These are phyloP conservation scores for Dactylella cylindrospora DNA, from an alignment of 2,329 filamentous ascomycete genomes.

Conservation along the genomic window DNA sequence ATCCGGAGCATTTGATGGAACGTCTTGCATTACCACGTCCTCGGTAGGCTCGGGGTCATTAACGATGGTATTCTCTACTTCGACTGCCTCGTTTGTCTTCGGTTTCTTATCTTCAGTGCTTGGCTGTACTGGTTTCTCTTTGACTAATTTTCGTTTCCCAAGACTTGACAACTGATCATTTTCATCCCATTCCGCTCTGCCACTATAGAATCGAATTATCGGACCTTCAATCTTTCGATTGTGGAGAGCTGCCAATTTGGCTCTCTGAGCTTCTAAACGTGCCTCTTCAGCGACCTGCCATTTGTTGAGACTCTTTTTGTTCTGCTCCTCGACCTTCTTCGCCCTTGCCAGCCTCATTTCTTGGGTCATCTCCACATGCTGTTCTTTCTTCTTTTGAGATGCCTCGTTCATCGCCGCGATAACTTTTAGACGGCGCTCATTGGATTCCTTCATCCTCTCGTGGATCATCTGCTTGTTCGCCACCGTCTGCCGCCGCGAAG, in stretches of 20 bases:
- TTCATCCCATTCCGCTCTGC: slow-evolving; percentile 70
- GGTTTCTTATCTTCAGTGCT: slow-evolving; percentile 12
- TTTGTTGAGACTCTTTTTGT: slow-evolving; percentile 83
- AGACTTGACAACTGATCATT: slow-evolving; percentile 72
- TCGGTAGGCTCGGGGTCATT: slow-evolving; percentile 23
- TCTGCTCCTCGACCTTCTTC: slow-evolving; percentile 77
- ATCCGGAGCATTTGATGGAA: slow-evolving; percentile 45
- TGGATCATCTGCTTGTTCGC: slow-evolving; percentile 42
- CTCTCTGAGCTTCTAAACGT: slow-evolving; percentile 77
- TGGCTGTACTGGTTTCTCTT: slow-evolving; percentile 39
- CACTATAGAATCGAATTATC: slow-evolving; percentile 90
- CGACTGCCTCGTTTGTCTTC: slow-evolving; percentile 18
- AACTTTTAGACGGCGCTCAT: slow-evolving; percentile 50
- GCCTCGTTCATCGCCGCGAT: slow-evolving; percentile 61
- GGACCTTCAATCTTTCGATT: slow-evolving; percentile 84
- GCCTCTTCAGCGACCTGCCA: slow-evolving; percentile 94
- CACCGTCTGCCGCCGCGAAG: slow-evolving; percentile 60
- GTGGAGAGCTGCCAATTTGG: slow-evolving; percentile 82
- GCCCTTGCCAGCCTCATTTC: slow-evolving; percentile 81
- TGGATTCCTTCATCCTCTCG: slow-evolving; percentile 69
- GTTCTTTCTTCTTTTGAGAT: slow-evolving; percentile 66
- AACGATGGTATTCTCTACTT: slow-evolving; percentile 50
- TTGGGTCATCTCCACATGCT: slow-evolving; percentile 78
- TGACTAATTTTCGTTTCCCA: slow-evolving; percentile 57
- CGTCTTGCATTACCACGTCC: slow-evolving; percentile 33